Evolutionary conservation across 164 flowering plant species (phyloP), one percentile per base, ranked within the genome.

Genomic region (Macadamia tetraphylla): DNA sequence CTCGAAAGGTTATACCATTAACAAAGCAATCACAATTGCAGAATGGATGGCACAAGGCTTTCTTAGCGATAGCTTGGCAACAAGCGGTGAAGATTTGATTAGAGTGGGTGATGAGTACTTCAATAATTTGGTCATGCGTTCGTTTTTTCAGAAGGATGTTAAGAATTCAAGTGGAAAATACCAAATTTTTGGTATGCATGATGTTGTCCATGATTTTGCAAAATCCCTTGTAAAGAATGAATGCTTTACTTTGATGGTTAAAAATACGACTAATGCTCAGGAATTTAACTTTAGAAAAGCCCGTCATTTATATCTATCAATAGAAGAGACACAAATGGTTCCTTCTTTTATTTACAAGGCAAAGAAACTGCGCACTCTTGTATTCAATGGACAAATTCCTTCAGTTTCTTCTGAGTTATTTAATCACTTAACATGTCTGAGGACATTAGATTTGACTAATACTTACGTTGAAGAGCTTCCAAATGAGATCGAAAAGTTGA

Each of bases 41-140:
- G 15, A 65, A 8, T 74, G 77, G 79, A 69, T 74, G 52, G 75
- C 73, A 53, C 57, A 5, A 67, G 74, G 74, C 9, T 77, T 70
- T 42, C n/a, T 77, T 14, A 42, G 73, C 15, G 29, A 17, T 6
- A 53, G 17, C 14, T 53, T 6, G 12, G 52, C 30, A 14, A 17
- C 31, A 48, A 56, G 17, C 6, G 29, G 14, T 1, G 51, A 46
- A 46, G 51, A 46, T 4, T 10, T 68, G 46, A 80, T 76, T 65
- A 71, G 58, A 7, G 44, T 63, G 9, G 80, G 83, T 8, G 68
- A 29, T 1, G 73, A 52, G 1, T 75, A 75, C 40, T 53, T 49
- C 3, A 49, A 64, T 15, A 51, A 3, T 29, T 29, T 29, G 67
- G 56, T n/a, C 9, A 53, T 17, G 6, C 57, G 12, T 3, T 64